These are phyloP conservation scores for Penicillium glabrum DNA, from an alignment of 2,329 filamentous ascomycete genomes.

Conservation along the genomic window DNA sequence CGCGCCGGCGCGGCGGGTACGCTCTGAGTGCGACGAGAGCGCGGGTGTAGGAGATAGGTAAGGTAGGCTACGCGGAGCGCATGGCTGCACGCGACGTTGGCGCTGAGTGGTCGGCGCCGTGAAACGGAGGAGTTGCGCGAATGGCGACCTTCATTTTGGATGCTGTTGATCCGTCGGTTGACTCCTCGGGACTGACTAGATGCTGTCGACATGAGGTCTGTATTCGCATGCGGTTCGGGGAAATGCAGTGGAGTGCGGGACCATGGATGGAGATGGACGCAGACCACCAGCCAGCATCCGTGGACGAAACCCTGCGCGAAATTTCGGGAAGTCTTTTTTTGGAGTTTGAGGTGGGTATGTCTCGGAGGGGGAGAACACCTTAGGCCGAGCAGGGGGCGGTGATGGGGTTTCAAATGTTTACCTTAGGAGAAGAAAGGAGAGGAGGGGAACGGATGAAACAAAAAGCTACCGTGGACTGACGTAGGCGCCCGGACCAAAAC, in stretches of 20 bases:
- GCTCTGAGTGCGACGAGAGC: slow-evolving; percentile 86
- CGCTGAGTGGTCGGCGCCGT: slow-evolving; percentile 44
- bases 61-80: slow-evolving; percentile 89
- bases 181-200: slow-evolving; percentile 47
- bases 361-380: not conserved
- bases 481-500: slow-evolving; percentile 22
- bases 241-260: slow-evolving; percentile 31
- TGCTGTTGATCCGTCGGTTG: slow-evolving; percentile 48
- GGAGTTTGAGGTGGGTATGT: slow-evolving; percentile 1
- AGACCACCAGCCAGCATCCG: slow-evolving; percentile 24
- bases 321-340: not conserved
- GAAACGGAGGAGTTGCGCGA: slow-evolving; percentile 45
- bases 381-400: slow-evolving; percentile 9
- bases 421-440: slow-evolving; percentile 12
- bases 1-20: slow-evolving; percentile 65
- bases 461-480: slow-evolving; percentile 23
- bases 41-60: slow-evolving; percentile 87
- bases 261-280: slow-evolving; percentile 31
- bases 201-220: slow-evolving; percentile 47
- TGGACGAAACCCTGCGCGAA: not conserved
- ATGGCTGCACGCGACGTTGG: slow-evolving; percentile 86
- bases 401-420: slow-evolving; percentile 15
- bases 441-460: slow-evolving; percentile 20
- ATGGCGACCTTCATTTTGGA: slow-evolving; percentile 44
- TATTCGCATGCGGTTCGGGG: slow-evolving; percentile 23